Conservation (phyloP, 106 monocot genomes). For the Hemerocallis citrina region DNA sequence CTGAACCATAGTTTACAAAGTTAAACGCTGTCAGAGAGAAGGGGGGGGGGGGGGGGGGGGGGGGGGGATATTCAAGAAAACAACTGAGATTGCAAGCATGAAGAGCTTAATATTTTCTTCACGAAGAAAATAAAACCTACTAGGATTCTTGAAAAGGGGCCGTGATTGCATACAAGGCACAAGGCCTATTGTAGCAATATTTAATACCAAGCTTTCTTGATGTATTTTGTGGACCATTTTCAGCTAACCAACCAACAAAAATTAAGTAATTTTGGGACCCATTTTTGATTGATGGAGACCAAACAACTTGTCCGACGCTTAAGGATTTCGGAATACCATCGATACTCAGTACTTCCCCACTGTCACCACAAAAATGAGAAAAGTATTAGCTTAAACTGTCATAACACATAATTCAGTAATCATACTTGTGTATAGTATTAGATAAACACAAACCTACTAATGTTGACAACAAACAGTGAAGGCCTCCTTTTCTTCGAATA, state of each 20-base stretch:
- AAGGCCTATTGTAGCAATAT: constrained; percentile 92
- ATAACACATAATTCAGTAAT: not conserved
- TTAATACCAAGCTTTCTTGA: constrained; percentile 91
- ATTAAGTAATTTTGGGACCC: constrained; percentile 34
- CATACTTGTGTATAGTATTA: not conserved
- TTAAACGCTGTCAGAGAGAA: constrained; percentile 6
- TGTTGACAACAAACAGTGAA: constrained; percentile 64
- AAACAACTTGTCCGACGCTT: constrained; percentile 90
- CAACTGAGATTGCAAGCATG: not conserved
- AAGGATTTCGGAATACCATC: constrained; percentile 57
- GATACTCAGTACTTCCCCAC: constrained; percentile 69
- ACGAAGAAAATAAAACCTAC: constrained; percentile 26
- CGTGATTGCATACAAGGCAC: constrained; percentile 61
- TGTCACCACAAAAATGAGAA: constrained; percentile 18
- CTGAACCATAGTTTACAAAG: constrained; percentile 26
- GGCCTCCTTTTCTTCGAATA: constrained; percentile 80
- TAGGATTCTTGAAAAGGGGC: constrained; percentile 36
- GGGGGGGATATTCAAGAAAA: not conserved
- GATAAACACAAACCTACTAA: constrained; percentile 33
- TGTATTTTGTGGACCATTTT: constrained; percentile 39
- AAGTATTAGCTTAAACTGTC: not conserved
- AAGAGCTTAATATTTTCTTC: not conserved
- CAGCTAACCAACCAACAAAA: constrained; percentile 93
- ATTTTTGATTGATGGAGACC: constrained; percentile 61
- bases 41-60: not conserved